Conservation (phyloP, 208 protist species). For the Trypanosoma lewisi region DNA sequence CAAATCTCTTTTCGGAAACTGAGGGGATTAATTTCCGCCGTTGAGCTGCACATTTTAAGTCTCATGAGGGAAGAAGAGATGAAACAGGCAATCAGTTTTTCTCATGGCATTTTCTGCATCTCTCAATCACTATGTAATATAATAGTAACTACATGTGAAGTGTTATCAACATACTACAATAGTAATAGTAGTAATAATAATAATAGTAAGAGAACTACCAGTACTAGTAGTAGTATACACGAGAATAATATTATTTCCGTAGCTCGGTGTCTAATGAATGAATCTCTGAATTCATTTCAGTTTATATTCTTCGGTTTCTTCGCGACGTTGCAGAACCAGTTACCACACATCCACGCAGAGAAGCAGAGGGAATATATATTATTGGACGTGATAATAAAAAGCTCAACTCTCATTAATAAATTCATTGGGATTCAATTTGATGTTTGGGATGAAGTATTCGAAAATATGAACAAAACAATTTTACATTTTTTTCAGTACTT, state of each 20-base stretch:
- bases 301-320: slow-evolving; percentile 26
- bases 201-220: too few relatives aligned
- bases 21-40: not conserved
- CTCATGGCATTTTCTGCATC: slow-evolving; percentile 4
- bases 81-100: slow-evolving; percentile 5
- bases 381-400: not conserved
- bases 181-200: too few relatives aligned
- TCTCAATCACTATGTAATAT: slow-evolving; percentile 17
- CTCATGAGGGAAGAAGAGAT: not conserved
- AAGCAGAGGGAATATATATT: not conserved
- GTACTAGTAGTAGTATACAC: too few relatives aligned
- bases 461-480: not conserved
- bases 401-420: too few relatives aligned
- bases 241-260: not conserved
- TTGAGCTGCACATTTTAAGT: slow-evolving; percentile 9
- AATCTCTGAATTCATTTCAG: slow-evolving; percentile 13
- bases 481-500: slow-evolving; percentile 10
- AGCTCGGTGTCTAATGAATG: slow-evolving; percentile 16
- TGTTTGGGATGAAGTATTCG: not conserved
- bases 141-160: slow-evolving; percentile 4
- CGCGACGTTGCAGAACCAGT: not conserved
- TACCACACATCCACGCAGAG: too few relatives aligned
- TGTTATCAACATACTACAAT: not conserved
- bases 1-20: slow-evolving; percentile 17
- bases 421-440: not conserved